Evolutionary conservation across 2,329 filamentous ascomycete species (phyloP), one percentile per base, ranked within the genome.

Genomic region (Phialophora macrospora): DNA sequence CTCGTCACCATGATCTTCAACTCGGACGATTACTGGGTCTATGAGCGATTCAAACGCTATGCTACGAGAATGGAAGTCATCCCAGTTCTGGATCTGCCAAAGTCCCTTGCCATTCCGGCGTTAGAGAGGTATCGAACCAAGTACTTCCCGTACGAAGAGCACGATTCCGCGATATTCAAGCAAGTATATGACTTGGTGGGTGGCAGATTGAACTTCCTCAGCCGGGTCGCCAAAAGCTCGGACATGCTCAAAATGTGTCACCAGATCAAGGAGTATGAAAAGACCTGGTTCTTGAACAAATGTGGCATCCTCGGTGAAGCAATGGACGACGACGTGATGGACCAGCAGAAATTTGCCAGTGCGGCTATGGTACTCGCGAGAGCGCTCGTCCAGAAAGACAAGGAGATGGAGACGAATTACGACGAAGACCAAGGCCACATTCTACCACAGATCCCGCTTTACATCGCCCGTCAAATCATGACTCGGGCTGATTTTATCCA

Each of bases 11-110:
- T 88, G 65, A 88, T 99, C 38, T 93, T 99, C 80, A 98, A 97
- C 79, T 93, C 89, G 61, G 95, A 99, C 77, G 95, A 98, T 76
- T 99, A 97, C 79, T 99, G 95, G 95, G 91, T 99, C 0, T 98
- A 97, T 74, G 95, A 99, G 77, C 87, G 93, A 14, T 81, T 99
- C 60, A 97, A 97, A 82, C 89, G 92, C 76, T 89, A 97, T 65
- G 92, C 93, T 2, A 97, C 93, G 1, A 88, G 95, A 54, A 96
- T 99, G 92, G 93, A 97, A 74, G 90, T 99, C 4, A 89, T 96
- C 44, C 88, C 92, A 8, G 88, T 99, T 49, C 84, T 86, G 4
- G 95, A 99, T 77, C 82, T 99, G 6, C 87, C 90, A 59, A 97
- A 93, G 76, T 77, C 81, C 11, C 87, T 90, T 73, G 93, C 95